Base-by-base conservation (phyloP, 1,284 basidiomycete genomes). In the Melampsora larici-populina region DNA sequence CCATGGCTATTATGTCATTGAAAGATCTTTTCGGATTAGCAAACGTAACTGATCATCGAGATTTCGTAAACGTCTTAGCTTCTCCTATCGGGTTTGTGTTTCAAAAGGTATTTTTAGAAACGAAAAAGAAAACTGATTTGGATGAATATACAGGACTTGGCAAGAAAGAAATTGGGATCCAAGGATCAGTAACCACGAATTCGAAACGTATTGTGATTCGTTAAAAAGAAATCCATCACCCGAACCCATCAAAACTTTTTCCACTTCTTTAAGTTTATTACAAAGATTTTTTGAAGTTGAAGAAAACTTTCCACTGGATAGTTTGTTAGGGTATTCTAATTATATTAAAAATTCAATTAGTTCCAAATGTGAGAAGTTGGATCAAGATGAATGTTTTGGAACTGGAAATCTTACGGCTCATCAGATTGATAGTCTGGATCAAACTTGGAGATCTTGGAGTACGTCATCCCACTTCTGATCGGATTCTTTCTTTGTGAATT, bases 391-490 rank as follows among this genome's bases (percentile, higher is more conserved):
- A 58, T 43, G 48, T n/a, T 64, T 58, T 26, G 26, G 40, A 9
- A 18, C 26, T 17, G 26, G 9, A 18, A 21, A 60, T 48, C 1
- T 29, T 8, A 13, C n/a, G 8, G 8, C 9, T 24, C 29, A 58
- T 58, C n/a, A 29, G 24, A 3, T 29, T 24, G 29, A 9, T 24
- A 17, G 55, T 58, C 24, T 58, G 15, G 55, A 58, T 58, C 55
- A 58, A 24, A 24, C n/a, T 58, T 58, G 55, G 55, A 58, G 55
- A 58, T 58, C 55, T 15, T 58, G 55, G 55, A 58, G 55, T 58
- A 58, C n/a, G 55, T 29, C 15, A 55, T 55, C 1, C 18, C 5
- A 0, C 24, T 1, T n/a, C n/a, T n/a, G n/a, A n/a, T n/a, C n/a
- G n/a, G n/a, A n/a, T 55, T 24, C 5, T 5, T 55, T 55, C 24